A percentile compares a stretch with the other conserved stretches of the same genome.
Evolutionary conservation across 371 early-diverging fungal species (phyloP).

Genomic region (Fennellomyces sp.): DNA sequence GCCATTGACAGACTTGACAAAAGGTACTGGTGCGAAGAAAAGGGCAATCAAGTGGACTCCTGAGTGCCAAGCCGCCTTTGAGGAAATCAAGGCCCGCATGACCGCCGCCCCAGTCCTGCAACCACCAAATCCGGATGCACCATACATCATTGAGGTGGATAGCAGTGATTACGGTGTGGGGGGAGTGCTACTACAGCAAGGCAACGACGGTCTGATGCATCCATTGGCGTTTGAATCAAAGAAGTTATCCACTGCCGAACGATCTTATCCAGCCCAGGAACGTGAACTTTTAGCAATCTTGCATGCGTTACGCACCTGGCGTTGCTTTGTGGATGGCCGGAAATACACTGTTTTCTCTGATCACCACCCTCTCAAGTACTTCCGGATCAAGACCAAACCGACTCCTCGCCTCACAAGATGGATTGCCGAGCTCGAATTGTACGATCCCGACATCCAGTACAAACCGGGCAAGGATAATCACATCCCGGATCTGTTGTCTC

Average conservation of each 20-base stretch:
- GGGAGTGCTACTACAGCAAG: slow-evolving; percentile 26
- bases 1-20: not conserved
- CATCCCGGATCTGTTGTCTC: slow-evolving; percentile 27
- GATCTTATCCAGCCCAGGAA: slow-evolving; percentile 34
- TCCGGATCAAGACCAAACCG: slow-evolving; percentile 13
- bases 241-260: slow-evolving; percentile 7
- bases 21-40: too few species aligned
- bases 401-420: slow-evolving; percentile 12
- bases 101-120: slow-evolving; percentile 7
- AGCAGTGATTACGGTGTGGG: slow-evolving; percentile 33
- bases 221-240: slow-evolving; percentile 27
- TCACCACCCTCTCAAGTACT: slow-evolving; percentile 28
- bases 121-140: slow-evolving; percentile 20
- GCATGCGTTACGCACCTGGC: slow-evolving; percentile 33
- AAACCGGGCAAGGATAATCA: slow-evolving; percentile 28
- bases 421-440: slow-evolving; percentile 21
- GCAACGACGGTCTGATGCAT: slow-evolving; percentile 32
- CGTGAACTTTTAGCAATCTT: slow-evolving; percentile 44
- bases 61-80: slow-evolving; percentile 9
- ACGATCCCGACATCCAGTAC: slow-evolving; percentile 24
- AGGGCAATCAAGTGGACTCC: slow-evolving; percentile 7
- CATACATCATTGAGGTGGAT: slow-evolving; percentile 34
- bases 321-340: slow-evolving; percentile 28
- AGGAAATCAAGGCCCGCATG: slow-evolving; percentile 11
- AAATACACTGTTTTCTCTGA: slow-evolving; percentile 24